These are phyloP conservation scores for Sarocladiaceae sp. DNA, from an alignment of 2,329 filamentous ascomycete species.

Conservation along the genomic window DNA sequence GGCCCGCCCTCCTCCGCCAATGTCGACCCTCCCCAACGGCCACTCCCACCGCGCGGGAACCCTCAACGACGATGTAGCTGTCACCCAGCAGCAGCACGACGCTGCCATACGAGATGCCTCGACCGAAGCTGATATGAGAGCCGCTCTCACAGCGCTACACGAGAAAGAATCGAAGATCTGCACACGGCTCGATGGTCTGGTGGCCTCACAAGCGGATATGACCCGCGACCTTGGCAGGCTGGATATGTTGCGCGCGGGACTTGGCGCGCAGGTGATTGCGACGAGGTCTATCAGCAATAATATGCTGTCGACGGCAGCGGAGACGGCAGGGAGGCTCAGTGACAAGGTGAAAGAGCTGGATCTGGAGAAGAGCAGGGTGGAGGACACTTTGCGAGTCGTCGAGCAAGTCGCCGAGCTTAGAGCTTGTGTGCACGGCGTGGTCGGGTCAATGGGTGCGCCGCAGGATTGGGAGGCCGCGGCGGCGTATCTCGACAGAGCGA, in stretches of 20 bases:
- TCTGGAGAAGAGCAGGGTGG: constrained; percentile 83
- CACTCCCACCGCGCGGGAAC: constrained; percentile 22
- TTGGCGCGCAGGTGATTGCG: constrained; percentile 80
- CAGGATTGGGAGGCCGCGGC: constrained; percentile 99
- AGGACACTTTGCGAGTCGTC: constrained; percentile 83
- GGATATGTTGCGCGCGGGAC: constrained; percentile 80
- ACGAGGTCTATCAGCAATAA: constrained; percentile 79
- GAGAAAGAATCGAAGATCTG: constrained; percentile 69
- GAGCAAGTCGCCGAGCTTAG: constrained; percentile 97
- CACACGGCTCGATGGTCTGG: constrained; percentile 64
- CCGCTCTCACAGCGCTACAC: constrained; percentile 69
- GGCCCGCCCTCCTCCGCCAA: constrained; percentile 31
- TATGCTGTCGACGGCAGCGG: constrained; percentile 82
- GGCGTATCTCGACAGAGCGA: constrained; percentile 77
- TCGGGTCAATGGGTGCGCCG: constrained; percentile 92
- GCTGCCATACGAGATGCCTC: constrained; percentile 58
- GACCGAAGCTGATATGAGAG: constrained; percentile 72
- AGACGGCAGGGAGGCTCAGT: constrained; percentile 80
- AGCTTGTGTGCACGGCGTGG: constrained; percentile 88
- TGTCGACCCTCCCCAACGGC: constrained; percentile 43
- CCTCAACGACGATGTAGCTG: constrained; percentile 18
- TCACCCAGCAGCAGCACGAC: neutral
- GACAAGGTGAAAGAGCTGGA: constrained; percentile 83
- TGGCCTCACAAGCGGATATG: constrained; percentile 80
- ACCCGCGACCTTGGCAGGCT: constrained; percentile 80